Evolutionary conservation across 208 protist species (phyloP), one percentile per base, ranked within the genome.

Genomic region (Leishmania arabica): DNA sequence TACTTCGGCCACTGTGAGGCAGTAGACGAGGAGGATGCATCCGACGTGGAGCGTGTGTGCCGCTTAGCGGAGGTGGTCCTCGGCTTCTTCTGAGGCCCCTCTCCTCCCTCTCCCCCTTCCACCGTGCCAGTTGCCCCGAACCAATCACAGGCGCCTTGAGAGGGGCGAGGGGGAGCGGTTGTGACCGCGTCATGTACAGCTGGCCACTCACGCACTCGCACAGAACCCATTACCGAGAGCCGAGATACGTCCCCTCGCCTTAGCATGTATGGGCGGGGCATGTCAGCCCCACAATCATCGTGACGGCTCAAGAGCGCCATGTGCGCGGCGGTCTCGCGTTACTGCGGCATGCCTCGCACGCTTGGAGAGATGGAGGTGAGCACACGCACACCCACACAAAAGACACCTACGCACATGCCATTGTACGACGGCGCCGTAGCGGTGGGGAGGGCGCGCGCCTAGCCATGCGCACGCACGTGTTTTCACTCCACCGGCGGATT

Each of bases 1-100:
- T 90, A 88, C 74, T 85, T 88, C 45, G 1, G n/a, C 19, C 56
- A 17, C 34, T 81, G 85, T 7, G 82, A 86, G 24, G 66, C 80
- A 34, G 71, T 78, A 58, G 62, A 83, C 37, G 81, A 84, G 40
- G 62, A 73, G 21, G 82, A 89, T 34, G 86, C 80, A 15, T 75
- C 70, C n/a, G 79, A 84, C 15, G 78, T 82, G 76, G 66, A 75
- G 37, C 81, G 79, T 24, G 79, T 87, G 70, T 84, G 84, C 71
- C 37, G 49, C 0, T 47, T 87, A 31, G 75, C 79, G 27, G 62
- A 81, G 17, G 79, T 53, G 7, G 75, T 81, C 19, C 62, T 87
- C 34, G 13, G 31, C 31, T 81, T 79, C 42, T 87, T 87, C 62
- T 77, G 54, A 77, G 17, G 40, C 49, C 6, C 70, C 15, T 66